Percentiles rank a stretch among this genome's conserved stretches.
Evolutionary conservation across 2,329 filamentous ascomycete genomes (phyloP).

Genomic region (Kalmusia sp.): DNA sequence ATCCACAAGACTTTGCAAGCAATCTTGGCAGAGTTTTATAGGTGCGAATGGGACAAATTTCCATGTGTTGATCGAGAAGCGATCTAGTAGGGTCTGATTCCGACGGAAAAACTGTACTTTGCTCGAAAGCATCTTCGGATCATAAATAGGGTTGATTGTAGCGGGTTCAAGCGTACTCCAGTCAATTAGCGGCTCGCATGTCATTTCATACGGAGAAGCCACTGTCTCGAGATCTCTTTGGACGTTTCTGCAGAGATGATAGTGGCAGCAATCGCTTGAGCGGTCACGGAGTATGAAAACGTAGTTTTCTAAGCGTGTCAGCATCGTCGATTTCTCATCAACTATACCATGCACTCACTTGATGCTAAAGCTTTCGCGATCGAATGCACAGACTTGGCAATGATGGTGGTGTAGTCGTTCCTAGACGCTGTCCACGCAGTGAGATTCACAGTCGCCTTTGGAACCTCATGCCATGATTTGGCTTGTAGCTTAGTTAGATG

Average conservation of each 20-base stretch:
- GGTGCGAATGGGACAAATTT: no score
- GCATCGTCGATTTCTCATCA: not conserved
- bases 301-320: not conserved
- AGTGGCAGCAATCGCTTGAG: not conserved
- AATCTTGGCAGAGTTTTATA: no score
- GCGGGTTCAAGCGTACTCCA: constrained; percentile 9
- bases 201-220: not conserved
- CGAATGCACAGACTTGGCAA: not conserved
- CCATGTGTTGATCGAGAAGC: no score
- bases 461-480: constrained; percentile 11
- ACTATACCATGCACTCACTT: not conserved
- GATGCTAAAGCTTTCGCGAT: not conserved
- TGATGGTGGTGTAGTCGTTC: no score
- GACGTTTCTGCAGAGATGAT: not conserved
- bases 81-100: no score
- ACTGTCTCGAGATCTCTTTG: not conserved
- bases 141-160: not conserved
- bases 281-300: not conserved
- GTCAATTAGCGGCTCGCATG: constrained; percentile 11
- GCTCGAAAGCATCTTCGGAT: no score
- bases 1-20: no score
- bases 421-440: no score
- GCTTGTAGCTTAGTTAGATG: constrained; percentile 13
- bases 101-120: no score
- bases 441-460: not conserved